A percentile compares a stretch with the other conserved stretches of the same genome.
Conservation (phyloP, 2,329 filamentous ascomycete species). For the Neobulgaria alba region DNA sequence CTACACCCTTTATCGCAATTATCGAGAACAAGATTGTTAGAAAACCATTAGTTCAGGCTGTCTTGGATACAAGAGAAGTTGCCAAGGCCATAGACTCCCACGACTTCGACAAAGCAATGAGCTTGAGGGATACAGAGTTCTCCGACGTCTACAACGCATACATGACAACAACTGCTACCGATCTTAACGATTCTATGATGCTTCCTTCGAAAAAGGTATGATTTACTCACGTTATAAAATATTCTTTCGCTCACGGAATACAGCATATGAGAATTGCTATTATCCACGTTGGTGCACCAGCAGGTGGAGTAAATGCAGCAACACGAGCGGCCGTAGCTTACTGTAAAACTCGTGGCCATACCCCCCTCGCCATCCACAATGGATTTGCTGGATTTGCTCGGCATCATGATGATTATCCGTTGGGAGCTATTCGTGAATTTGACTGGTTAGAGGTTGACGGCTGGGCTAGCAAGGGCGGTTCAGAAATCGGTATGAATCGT, state of each 20-base stretch:
- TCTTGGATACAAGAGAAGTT: conserved; percentile 77
- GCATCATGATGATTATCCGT: conserved; percentile 75
- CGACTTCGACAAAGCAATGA: conserved; percentile 83
- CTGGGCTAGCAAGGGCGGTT: conserved; percentile 95
- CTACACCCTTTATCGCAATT: conserved; percentile 91
- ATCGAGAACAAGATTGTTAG: conserved; percentile 96
- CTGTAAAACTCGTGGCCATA: conserved; percentile 85
- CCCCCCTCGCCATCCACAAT: conserved; percentile 87
- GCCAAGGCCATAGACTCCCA: conserved; percentile 72
- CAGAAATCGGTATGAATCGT: conserved; percentile 95
- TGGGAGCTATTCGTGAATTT: conserved; percentile 76
- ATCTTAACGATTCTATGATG: conserved; percentile 55
- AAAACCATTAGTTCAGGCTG: conserved; percentile 81
- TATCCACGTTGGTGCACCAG: conserved; percentile 92
- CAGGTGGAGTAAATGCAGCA: conserved; percentile 96
- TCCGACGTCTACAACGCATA: conserved; percentile 87
- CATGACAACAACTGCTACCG: conserved; percentile 78
- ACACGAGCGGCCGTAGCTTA: conserved; percentile 90
- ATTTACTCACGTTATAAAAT: conserved; percentile 5
- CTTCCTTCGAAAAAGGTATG: conserved; percentile 64
- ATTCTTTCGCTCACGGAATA: not conserved
- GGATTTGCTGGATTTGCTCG: conserved; percentile 90
- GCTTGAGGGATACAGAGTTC: conserved; percentile 84
- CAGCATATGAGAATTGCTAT: conserved; percentile 89
- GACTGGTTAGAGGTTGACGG: conserved; percentile 89